These are phyloP conservation scores for Exophiala phaeomuriformis DNA, from an alignment of 2,329 filamentous ascomycete genomes.

Conservation along the genomic window DNA sequence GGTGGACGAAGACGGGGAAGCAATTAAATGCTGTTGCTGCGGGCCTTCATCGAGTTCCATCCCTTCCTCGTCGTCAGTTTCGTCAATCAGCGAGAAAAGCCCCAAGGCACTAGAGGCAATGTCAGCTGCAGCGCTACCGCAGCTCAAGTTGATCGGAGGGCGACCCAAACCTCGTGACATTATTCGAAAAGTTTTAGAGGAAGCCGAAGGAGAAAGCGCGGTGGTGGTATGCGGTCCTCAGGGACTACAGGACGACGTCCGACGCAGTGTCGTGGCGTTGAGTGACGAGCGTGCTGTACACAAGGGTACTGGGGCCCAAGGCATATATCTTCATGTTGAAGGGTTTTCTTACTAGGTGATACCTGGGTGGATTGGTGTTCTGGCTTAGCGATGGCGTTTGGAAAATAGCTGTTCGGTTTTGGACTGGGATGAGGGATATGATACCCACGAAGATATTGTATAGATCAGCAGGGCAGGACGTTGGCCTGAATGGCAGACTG, in stretches of 20 bases:
- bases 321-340: conserved; percentile 55
- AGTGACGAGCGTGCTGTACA: conserved; percentile 61
- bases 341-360: conserved; percentile 44
- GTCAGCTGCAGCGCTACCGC: conserved; percentile 28
- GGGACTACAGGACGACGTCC: conserved; percentile 49
- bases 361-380: not conserved
- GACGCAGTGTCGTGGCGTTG: conserved; percentile 48
- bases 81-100: conserved; percentile 7
- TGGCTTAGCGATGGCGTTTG: conserved; percentile 14
- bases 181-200: conserved; percentile 50
- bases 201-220: conserved; percentile 54
- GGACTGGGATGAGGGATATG: too few species aligned
- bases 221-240: conserved; percentile 56
- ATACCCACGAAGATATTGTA: too few species aligned
- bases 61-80: conserved; percentile 6
- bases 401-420: not conserved
- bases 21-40: conserved; percentile 9
- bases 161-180: conserved; percentile 47
- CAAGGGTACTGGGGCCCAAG: conserved; percentile 60
- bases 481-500: too few species aligned
- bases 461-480: too few species aligned
- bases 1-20: conserved; percentile 38
- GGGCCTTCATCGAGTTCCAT: conserved; percentile 7
- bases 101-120: not conserved
- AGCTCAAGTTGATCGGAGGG: conserved; percentile 38